Evolutionary conservation across 768 basidiomycete genomes (phyloP), one percentile per base, ranked within the genome.

Genomic region (Psilocybe sp.): DNA sequence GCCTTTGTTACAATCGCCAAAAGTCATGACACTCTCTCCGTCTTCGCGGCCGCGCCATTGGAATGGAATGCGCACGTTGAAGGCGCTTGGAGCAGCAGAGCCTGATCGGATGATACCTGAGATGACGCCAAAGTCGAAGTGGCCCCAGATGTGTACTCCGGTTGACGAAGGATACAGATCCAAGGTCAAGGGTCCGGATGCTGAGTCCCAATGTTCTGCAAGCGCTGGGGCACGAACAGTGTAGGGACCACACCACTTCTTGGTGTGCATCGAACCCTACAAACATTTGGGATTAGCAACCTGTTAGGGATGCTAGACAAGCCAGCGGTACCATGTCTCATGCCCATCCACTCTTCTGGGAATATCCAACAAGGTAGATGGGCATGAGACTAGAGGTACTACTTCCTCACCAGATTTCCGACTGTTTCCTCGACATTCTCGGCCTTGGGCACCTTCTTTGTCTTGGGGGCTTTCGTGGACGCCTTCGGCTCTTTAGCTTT

Each of bases 121-220:
- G 8, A 63, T 37, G 12, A 60, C 42, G 5, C 64, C 62, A 46
- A 65, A 65, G 18, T 65, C 37, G 37, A 65, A 64, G n/a, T 40
- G 47, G 15, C 48, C 61, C 62, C 64, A 68, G 34, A 65, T 52
- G 37, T 62, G 64, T n/a, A 58, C 53, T 11, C 31, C 16, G 11
- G 57, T 61, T 4, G 54, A 59, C 8, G 65, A 66, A 0, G 62
- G 56, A 39, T 52, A 59, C n/a, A 64, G 39, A 19, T 58, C 54
- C 38, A 67, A 52, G 14, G 50, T 55, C 46, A 56, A 48, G 34
- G 32, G 36, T 9, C 44, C 28, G 15, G 40, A 23, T 1, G 47
- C 50, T 6, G 15, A 10, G 13, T 48, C 53, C 55, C 56, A 59
- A 12, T 55, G 36, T 20, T 55, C 49, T 7, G 56, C 46, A 33